Conservation (phyloP, 2,329 filamentous ascomycete species). For the Raffaelea ambrosiae region DNA sequence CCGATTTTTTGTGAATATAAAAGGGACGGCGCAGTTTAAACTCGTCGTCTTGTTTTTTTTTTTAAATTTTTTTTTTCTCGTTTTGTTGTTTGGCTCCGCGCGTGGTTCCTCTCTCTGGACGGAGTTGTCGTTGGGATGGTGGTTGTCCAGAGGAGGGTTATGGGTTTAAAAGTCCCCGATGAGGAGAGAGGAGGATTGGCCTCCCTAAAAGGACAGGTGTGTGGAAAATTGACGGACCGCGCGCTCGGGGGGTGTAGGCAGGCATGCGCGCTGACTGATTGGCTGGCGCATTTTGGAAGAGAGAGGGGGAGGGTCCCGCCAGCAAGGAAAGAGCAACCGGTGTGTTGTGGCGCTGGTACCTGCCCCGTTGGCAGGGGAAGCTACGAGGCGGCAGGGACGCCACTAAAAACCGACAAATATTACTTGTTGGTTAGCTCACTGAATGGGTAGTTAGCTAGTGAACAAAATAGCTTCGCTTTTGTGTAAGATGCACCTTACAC, state of each 20-base stretch:
- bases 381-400: too few relatives aligned
- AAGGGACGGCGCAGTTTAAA: too few relatives aligned
- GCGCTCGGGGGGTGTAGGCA: neutral
- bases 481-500: neutral
- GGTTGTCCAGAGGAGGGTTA: neutral
- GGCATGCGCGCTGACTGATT: neutral
- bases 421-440: too few relatives aligned
- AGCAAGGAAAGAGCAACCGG: too few relatives aligned
- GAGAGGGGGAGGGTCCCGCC: too few relatives aligned
- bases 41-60: neutral
- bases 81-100: too few relatives aligned
- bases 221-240: constrained; percentile 2
- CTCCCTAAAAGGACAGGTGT: constrained; percentile 1
- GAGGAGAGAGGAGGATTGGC: neutral
- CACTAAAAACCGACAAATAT: too few relatives aligned
- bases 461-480: too few relatives aligned
- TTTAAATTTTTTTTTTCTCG: too few relatives aligned
- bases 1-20: neutral
- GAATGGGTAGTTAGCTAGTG: too few relatives aligned
- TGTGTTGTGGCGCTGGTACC: too few relatives aligned
- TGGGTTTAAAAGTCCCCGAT: neutral
- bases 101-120: neutral
- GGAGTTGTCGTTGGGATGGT: neutral
- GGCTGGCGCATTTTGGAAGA: neutral
- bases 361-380: too few relatives aligned